These are phyloP conservation scores for Pilasporangium apinafurcum DNA, from an alignment of 352 stramenopile species.

Conservation along the genomic window DNA sequence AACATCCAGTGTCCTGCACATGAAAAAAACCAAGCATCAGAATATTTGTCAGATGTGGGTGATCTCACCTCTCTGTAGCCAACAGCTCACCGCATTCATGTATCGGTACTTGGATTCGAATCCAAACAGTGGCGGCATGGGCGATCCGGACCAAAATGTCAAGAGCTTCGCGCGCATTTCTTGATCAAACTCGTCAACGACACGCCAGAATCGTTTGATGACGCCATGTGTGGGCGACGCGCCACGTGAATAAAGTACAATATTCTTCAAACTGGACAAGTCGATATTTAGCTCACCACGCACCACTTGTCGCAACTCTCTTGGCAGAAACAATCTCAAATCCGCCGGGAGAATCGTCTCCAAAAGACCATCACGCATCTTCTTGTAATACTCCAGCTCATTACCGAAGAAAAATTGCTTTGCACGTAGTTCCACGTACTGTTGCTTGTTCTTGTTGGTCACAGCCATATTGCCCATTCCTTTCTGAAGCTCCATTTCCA, in stretches of 20 bases:
- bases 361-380: constrained; percentile 46
- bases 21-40: neutral
- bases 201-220: constrained; percentile 54
- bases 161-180: constrained; percentile 40
- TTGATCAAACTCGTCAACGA: constrained; percentile 59
- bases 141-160: constrained; percentile 75
- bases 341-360: constrained; percentile 48
- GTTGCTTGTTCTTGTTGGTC: constrained; percentile 62
- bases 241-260: constrained; percentile 50
- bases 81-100: constrained; percentile 40
- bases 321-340: constrained; percentile 48
- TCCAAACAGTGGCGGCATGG: constrained; percentile 61
- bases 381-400: constrained; percentile 48
- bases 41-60: too few relatives aligned
- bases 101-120: constrained; percentile 51
- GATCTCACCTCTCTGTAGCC: too few relatives aligned
- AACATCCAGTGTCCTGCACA: constrained; percentile 44
- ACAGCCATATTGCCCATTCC: constrained; percentile 24
- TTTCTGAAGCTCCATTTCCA: constrained; percentile 58
- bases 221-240: constrained; percentile 31
- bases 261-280: constrained; percentile 37
- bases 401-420: constrained; percentile 60
- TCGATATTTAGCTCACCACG: constrained; percentile 48
- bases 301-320: constrained; percentile 45
- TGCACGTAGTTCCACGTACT: constrained; percentile 57